These are phyloP conservation scores for Colletotrichum orbiculare DNA, from an alignment of 2,329 filamentous ascomycete species.

Conservation along the genomic window DNA sequence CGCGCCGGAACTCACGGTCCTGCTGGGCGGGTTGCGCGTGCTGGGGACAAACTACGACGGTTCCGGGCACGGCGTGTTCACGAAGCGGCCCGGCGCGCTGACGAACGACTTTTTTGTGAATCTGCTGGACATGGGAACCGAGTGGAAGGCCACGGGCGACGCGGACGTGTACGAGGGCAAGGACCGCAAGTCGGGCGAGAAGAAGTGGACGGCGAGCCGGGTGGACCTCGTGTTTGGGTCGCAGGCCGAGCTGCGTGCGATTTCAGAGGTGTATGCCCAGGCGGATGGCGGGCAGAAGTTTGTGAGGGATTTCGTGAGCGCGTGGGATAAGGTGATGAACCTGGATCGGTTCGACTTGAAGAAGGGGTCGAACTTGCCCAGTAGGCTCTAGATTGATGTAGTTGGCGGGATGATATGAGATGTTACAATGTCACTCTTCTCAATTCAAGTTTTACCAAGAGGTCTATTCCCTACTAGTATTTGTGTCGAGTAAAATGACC, in stretches of 20 bases:
- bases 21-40: conserved; percentile 78
- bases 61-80: conserved; percentile 75
- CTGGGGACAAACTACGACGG: conserved; percentile 79
- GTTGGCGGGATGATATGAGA: no score
- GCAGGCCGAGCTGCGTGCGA: conserved; percentile 78
- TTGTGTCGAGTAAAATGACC: no score
- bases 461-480: no score
- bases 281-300: conserved; percentile 72
- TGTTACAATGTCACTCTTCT: no score
- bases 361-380: conserved; percentile 17
- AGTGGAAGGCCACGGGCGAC: conserved; percentile 68
- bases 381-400: conserved; percentile 17
- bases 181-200: conserved; percentile 72
- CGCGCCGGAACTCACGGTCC: conserved; percentile 76
- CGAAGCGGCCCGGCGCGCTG: conserved; percentile 72
- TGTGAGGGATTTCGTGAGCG: conserved; percentile 75
- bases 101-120: conserved; percentile 88
- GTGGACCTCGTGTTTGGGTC: conserved; percentile 77
- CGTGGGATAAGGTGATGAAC: conserved; percentile 82
- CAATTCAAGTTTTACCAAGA: no score
- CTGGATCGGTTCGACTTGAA: conserved; percentile 75
- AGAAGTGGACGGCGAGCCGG: conserved; percentile 78
- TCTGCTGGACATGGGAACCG: conserved; percentile 74
- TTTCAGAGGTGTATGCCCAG: conserved; percentile 76
- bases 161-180: conserved; percentile 70